Evolutionary conservation across 2,329 filamentous ascomycete genomes (phyloP), one percentile per base, ranked within the genome.

Genomic region (Tolypocladium album): DNA sequence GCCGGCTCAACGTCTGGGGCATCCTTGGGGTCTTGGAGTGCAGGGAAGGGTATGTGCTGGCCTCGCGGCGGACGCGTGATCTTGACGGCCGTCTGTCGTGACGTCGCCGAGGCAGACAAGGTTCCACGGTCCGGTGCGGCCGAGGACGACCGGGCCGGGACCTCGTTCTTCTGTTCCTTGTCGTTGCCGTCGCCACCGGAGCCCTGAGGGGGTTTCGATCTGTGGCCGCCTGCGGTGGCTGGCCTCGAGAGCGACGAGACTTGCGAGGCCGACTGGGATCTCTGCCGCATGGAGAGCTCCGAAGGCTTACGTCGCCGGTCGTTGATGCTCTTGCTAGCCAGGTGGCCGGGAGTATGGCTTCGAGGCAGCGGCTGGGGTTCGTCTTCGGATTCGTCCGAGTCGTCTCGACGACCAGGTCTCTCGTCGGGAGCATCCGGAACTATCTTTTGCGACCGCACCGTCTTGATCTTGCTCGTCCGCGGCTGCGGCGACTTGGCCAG

Each of bases 311-410:
- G 76, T 61, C 78, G 76, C 61, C 75, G 75, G 59, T 78, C 76
- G 62, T 80, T 68, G 58, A 66, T 79, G 72, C 80, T 84, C 73
- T 82, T 85, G 64, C 80, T 79, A 15, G 84, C 74, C 47, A 86
- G 76, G 66, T 86, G 83, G 60, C 84, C 83, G 1, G 84, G 84
- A 1, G 84, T 87, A 69, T 87, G 84, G 67, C 79, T 85, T 64
- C 84, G 79, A 36, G 78, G 74, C 53, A 82, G 68, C 56, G 78
- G 72, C 59, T 69, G 71, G 61, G 68, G 68, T 62, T 59, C 67
- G 27, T 76, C 72, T 52, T 70, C 67, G 22, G 68, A 68, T 39
- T 73, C 70, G 58, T 74, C 72, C 38, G 70, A 69, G 60, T 75
- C 70, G 64, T 76, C 70, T 61, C 11, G 24, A 17, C 42, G 53